Base-by-base conservation (phyloP, 2,329 filamentous ascomycete species). In the Hyphodiscus sp. region DNA sequence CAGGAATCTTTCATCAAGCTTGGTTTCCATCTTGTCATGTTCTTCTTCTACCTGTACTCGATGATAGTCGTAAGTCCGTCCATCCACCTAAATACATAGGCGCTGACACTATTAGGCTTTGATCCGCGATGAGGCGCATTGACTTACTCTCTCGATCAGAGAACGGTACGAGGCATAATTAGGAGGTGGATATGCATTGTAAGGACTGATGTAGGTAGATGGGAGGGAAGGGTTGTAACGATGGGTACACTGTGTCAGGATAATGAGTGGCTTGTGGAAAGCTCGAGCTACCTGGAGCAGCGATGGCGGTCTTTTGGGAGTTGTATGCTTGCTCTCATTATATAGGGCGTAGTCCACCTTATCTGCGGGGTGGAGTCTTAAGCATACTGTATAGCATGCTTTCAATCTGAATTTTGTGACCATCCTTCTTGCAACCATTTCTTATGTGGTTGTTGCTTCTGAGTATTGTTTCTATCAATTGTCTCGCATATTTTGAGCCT, bases 1-100 rank as follows among this genome's bases (percentile, higher is more conserved):
- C 51, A 96, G 91, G 94, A 99, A 83, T 97, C 94, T 0, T 99
- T 99, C 73, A 86, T 94, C 77, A 99, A 99, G 78, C 89, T 99
- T 44, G 94, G 92, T 53, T 99, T 99, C 81, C 94, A 99, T 74
- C 79, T 99, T 57, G 73, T 99, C 76, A 96, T 99, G 91, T 99
- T 99, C 83, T 99, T 99, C 85, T 99, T 97, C 83, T 99, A 99
- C 77, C 87, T 51, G 9, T 96, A 96, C 82, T 95, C 61, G 13
- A 67, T 67, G 65, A 67, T 67, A 65, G 57, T 59, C 8, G 60
- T 19, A 26, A 47, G 13, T 47, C 45, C 29, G 9, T 6, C 15
- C 13, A 10, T 7, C 20, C 13, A 47, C 4, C 26, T 33, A 54
- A 92, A 96, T 61, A n/a, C 18, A 20, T 13, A 15, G 20, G 6